These are phyloP conservation scores for Cladosporium phlei DNA, from an alignment of 2,329 filamentous ascomycete species.

Conservation along the genomic window DNA sequence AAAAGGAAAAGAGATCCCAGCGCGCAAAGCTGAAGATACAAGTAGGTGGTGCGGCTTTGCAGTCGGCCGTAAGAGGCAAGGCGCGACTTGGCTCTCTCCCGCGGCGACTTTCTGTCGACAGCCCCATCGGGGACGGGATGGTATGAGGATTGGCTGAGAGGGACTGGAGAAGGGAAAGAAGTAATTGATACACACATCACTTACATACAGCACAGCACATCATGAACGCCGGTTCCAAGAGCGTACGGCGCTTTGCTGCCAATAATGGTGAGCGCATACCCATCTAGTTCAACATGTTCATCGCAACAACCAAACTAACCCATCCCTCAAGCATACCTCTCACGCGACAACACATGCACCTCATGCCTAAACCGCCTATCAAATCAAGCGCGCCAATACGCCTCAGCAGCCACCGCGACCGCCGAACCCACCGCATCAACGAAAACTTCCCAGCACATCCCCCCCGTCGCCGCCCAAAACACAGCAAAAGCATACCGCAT, in stretches of 20 bases:
- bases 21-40: conserved; percentile 14
- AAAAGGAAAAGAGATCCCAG: conserved; percentile 20
- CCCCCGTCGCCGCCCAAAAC: conserved; percentile 44
- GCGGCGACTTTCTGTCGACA: conserved; percentile 1
- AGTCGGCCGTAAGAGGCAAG: neutral
- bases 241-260: conserved; percentile 40
- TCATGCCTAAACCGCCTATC: conserved; percentile 42
- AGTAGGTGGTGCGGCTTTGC: conserved; percentile 2
- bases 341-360: conserved; percentile 41
- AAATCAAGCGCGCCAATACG: conserved; percentile 30
- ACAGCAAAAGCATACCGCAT: conserved; percentile 41
- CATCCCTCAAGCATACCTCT: conserved; percentile 26
- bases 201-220: too few species aligned
- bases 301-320: neutral
- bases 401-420: conserved; percentile 35
- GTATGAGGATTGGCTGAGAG: conserved; percentile 5
- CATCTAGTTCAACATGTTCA: neutral
- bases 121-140: neutral
- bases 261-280: conserved; percentile 34
- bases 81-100: conserved; percentile 12
- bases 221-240: conserved; percentile 44
- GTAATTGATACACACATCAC: neutral
- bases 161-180: neutral
- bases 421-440: conserved; percentile 22
- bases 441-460: conserved; percentile 22